These are phyloP conservation scores for Boletus subcaerulescens DNA, from an alignment of 768 basidiomycete species.

Conservation along the genomic window DNA sequence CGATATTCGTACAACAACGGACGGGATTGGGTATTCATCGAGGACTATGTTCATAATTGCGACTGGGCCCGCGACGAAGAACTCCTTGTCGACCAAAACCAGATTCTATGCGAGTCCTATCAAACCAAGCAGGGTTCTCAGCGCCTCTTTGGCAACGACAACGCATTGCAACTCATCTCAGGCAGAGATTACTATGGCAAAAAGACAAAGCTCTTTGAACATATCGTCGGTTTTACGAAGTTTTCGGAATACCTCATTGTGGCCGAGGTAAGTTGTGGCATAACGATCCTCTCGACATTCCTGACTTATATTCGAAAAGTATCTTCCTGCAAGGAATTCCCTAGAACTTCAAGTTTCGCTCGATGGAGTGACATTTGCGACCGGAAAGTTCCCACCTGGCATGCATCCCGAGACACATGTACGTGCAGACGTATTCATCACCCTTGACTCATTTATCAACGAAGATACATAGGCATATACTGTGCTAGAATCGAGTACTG, in stretches of 20 bases:
- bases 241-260: slow-evolving; percentile 97
- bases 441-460: background rate
- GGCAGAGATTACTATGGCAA: slow-evolving; percentile 71
- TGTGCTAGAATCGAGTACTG: slow-evolving; percentile 90
- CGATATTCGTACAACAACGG: slow-evolving; percentile 79
- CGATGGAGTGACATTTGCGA: slow-evolving; percentile 82
- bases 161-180: slow-evolving; percentile 75
- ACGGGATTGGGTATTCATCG: slow-evolving; percentile 68
- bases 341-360: slow-evolving; percentile 90
- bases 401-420: slow-evolving; percentile 91
- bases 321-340: slow-evolving; percentile 49
- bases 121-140: slow-evolving; percentile 80
- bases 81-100: slow-evolving; percentile 75
- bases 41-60: slow-evolving; percentile 86
- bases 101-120: slow-evolving; percentile 93
- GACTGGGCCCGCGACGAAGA: slow-evolving; percentile 85
- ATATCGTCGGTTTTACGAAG: slow-evolving; percentile 92
- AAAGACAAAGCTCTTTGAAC: slow-evolving; percentile 76
- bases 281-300: background rate
- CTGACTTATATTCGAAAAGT: slow-evolving; percentile 35
- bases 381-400: slow-evolving; percentile 85
- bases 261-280: slow-evolving; percentile 65
- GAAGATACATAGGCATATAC: slow-evolving; percentile 72
- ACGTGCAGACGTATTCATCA: slow-evolving; percentile 27
- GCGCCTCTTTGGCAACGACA: slow-evolving; percentile 47